These are phyloP conservation scores for Skeletonema marinoi DNA, from an alignment of 108 stramenopile species.

Conservation along the genomic window DNA sequence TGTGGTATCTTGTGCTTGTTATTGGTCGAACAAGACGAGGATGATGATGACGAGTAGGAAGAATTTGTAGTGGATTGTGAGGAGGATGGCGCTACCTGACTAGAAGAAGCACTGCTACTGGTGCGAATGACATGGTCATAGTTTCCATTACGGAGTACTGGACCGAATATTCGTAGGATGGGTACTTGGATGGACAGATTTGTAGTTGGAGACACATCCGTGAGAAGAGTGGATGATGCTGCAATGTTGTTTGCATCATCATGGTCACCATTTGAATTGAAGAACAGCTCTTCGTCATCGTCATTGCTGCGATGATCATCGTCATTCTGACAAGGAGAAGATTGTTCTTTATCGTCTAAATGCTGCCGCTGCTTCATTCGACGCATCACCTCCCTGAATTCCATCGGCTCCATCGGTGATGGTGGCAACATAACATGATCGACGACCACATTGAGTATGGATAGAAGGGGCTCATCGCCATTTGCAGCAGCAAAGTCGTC, in stretches of 20 bases:
- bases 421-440: slow-evolving; percentile 79
- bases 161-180: slow-evolving; percentile 83
- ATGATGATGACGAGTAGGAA: not conserved
- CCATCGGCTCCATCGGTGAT: slow-evolving; percentile 69
- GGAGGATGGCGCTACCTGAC: not conserved
- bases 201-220: not conserved
- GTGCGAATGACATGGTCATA: not conserved
- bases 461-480: slow-evolving; percentile 32
- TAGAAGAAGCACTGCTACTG: not conserved
- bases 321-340: not conserved
- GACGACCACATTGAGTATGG: slow-evolving; percentile 80
- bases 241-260: not conserved
- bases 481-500: not conserved
- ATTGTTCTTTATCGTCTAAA: not conserved
- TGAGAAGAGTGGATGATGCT: not conserved
- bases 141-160: slow-evolving; percentile 49
- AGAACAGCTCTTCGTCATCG: slow-evolving; percentile 1
- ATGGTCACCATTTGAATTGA: not conserved
- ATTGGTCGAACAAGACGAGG: not conserved
- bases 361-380: not conserved
- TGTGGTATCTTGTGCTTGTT: slow-evolving; percentile 19
- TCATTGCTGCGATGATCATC: not conserved
- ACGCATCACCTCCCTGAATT: slow-evolving; percentile 44
- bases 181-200: slow-evolving; percentile 54
- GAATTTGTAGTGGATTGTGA: not conserved